Percentiles rank a stretch among this genome's conserved stretches.
Evolutionary conservation across 495 filamentous ascomycete species (phyloP).

Genomic region (Neurospora sp.): DNA sequence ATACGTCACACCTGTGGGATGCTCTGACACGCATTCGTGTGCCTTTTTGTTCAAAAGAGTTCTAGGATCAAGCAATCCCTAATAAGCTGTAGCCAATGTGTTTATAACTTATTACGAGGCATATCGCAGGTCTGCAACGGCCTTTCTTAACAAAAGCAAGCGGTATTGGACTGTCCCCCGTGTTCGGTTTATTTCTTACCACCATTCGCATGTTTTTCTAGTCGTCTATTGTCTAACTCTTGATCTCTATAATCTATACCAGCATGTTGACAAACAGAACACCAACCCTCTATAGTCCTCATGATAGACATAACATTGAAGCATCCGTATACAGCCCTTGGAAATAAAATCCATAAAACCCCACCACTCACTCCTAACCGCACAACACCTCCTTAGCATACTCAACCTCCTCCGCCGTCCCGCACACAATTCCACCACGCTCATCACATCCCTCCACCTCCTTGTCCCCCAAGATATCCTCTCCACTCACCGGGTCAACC

Average conservation of each 20-base stretch:
- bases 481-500: constrained; percentile 31
- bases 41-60: too few relatives aligned
- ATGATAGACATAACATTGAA: background rate
- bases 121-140: too few relatives aligned
- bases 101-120: too few relatives aligned
- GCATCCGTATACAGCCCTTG: background rate
- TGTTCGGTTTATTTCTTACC: too few relatives aligned
- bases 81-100: too few relatives aligned
- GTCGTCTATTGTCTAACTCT: background rate
- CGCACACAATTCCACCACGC: constrained; percentile 38
- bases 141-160: too few relatives aligned
- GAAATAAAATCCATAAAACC: background rate
- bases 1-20: too few relatives aligned
- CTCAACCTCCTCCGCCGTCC: constrained; percentile 36
- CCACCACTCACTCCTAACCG: background rate
- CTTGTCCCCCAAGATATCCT: constrained; percentile 23
- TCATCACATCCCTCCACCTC: constrained; percentile 31
- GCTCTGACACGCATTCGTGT: too few relatives aligned
- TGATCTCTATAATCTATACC: background rate
- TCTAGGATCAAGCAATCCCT: too few relatives aligned
- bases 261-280: background rate
- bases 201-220: background rate
- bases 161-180: too few relatives aligned
- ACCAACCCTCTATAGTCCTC: background rate
- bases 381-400: background rate